These are phyloP conservation scores for Cytospora chrysosperma DNA, from an alignment of 2,329 filamentous ascomycete genomes.

Conservation along the genomic window DNA sequence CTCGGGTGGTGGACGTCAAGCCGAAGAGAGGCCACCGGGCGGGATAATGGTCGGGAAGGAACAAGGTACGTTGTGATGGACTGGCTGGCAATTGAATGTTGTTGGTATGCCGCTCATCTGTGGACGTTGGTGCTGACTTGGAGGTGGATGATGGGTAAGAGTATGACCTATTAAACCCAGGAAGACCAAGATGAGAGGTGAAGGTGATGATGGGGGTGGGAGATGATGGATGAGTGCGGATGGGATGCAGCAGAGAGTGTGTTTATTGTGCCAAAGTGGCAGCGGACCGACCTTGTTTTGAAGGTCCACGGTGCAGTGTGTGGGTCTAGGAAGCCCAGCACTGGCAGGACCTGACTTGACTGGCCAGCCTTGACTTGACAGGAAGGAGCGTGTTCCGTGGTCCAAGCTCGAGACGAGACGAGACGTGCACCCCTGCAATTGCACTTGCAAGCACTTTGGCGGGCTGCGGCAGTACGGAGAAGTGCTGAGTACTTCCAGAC, in stretches of 20 bases:
- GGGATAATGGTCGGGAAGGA: neutral
- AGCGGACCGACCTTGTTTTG: constrained; percentile 20
- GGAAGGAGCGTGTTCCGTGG: constrained; percentile 16
- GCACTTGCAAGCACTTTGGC: constrained; percentile 1
- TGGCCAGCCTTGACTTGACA: neutral
- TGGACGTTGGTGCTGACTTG: constrained; percentile 14
- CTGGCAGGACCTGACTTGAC: neutral
- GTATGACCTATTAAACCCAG: constrained; percentile 13
- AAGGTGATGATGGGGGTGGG: constrained; percentile 8
- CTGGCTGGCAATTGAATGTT: constrained; percentile 8
- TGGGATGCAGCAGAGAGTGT: constrained; percentile 10
- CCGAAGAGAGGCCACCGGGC: neutral
- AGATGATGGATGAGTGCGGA: constrained; percentile 8
- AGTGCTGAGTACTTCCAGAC: neutral
- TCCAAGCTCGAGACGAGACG: constrained; percentile 6
- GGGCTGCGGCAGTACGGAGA: neutral
- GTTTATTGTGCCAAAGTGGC: constrained; percentile 17
- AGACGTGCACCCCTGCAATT: constrained; percentile 16
- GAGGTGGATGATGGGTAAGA: constrained; percentile 3
- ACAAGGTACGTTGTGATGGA: neutral
- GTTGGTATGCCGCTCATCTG: constrained; percentile 1
- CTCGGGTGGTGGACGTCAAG: neutral
- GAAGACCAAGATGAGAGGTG: constrained; percentile 10
- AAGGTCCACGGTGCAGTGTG: constrained; percentile 16
- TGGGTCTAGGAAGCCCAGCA: constrained; percentile 1